Conservation (phyloP, 2,329 filamentous ascomycete species). For the Alternaria metachromatica region DNA sequence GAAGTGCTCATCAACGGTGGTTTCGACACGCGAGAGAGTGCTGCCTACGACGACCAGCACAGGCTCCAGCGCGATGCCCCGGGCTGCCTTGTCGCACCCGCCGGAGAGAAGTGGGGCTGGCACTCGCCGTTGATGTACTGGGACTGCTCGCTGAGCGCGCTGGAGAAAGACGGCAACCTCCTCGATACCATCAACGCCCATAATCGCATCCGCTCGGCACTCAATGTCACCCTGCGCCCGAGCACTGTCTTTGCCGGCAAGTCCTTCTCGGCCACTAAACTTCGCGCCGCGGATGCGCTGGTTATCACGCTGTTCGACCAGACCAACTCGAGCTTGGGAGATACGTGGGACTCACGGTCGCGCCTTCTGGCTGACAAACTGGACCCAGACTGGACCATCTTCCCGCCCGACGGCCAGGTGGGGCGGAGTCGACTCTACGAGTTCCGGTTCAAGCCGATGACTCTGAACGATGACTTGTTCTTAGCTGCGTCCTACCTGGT, state of each 20-base stretch:
- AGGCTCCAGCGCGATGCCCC: constrained; percentile 18
- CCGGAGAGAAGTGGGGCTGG: constrained; percentile 74
- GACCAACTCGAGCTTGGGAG: constrained; percentile 67
- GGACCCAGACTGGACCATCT: constrained; percentile 67
- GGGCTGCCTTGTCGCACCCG: constrained; percentile 48
- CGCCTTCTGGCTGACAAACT: constrained; percentile 59
- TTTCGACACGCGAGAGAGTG: constrained; percentile 22
- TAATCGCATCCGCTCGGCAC: constrained; percentile 67
- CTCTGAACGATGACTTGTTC: constrained; percentile 67
- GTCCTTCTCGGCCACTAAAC: constrained; percentile 69
- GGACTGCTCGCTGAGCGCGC: constrained; percentile 67
- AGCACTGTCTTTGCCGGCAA: constrained; percentile 86
- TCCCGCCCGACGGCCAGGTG: constrained; percentile 64
- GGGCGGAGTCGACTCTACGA: constrained; percentile 71
- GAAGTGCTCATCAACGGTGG: constrained; percentile 67
- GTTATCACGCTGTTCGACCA: constrained; percentile 79
- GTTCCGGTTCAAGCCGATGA: constrained; percentile 79
- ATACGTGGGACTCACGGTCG: constrained; percentile 69
- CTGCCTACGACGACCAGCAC: constrained; percentile 1
- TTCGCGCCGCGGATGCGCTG: constrained; percentile 76
- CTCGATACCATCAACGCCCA: constrained; percentile 72
- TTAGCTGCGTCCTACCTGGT: constrained; percentile 70
- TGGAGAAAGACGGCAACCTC: constrained; percentile 68
- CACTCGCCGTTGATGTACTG: constrained; percentile 86
- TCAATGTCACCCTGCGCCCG: constrained; percentile 77